Evolutionary conservation across 345 rosid genomes (phyloP).

Genomic region (Fremontodendron californicum): DNA sequence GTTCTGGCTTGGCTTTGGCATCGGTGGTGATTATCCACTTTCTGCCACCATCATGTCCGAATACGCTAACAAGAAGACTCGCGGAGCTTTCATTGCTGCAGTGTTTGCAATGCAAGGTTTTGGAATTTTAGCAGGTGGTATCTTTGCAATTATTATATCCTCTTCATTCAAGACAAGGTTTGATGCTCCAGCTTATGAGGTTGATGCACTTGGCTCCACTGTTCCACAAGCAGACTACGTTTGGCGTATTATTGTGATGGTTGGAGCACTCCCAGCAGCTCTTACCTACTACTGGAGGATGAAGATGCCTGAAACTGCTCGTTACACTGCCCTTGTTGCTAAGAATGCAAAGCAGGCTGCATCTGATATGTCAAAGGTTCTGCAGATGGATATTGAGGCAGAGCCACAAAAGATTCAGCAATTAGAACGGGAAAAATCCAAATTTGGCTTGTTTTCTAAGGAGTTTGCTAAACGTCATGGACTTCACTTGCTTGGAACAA

Average conservation of each 20-base stretch:
- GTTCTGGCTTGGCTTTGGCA: slow-evolving; percentile 85
- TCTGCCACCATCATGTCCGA: slow-evolving; percentile 87
- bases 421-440: slow-evolving; percentile 14
- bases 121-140: slow-evolving; percentile 71
- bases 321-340: slow-evolving; percentile 86
- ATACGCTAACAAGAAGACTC: slow-evolving; percentile 79
- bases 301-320: slow-evolving; percentile 92
- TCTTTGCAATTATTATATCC: slow-evolving; percentile 56
- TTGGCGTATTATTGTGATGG: slow-evolving; percentile 79
- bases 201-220: slow-evolving; percentile 48
- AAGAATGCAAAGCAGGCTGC: slow-evolving; percentile 70
- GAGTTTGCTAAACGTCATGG: slow-evolving; percentile 63
- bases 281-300: slow-evolving; percentile 76
- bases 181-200: slow-evolving; percentile 47
- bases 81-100: slow-evolving; percentile 85
- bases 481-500: slow-evolving; percentile 78
- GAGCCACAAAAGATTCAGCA: slow-evolving; percentile 40
- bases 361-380: slow-evolving; percentile 74
- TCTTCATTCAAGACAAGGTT: slow-evolving; percentile 48
- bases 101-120: slow-evolving; percentile 97
- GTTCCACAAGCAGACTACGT: slow-evolving; percentile 66
- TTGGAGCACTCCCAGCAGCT: slow-evolving; percentile 76
- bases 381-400: slow-evolving; percentile 62
- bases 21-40: slow-evolving; percentile 81
- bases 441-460: slow-evolving; percentile 60